Evolutionary conservation across 148 eudicot genomes (phyloP).

Genomic region (Heliosperma pusillum): DNA sequence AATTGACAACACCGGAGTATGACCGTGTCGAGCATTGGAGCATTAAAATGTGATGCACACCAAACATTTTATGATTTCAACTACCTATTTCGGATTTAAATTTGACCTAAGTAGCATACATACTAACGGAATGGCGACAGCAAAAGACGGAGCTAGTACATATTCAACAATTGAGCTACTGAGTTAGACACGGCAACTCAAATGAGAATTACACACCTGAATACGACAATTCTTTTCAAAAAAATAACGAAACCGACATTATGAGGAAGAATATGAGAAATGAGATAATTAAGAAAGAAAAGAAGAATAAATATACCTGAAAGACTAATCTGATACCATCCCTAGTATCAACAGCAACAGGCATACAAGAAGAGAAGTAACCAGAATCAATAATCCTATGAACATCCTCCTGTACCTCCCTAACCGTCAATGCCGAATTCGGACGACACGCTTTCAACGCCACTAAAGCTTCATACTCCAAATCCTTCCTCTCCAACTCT

Average conservation of each 20-base stretch:
- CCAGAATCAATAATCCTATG: constrained; percentile 84
- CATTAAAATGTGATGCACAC: background rate
- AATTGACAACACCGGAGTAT: no score
- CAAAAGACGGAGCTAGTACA: background rate
- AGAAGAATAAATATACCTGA: constrained; percentile 51
- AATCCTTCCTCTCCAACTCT: constrained; percentile 74
- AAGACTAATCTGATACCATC: constrained; percentile 91
- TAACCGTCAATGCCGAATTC: constrained; percentile 73
- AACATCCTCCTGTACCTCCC: constrained; percentile 95
- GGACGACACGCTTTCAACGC: constrained; percentile 79
- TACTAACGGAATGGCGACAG: background rate
- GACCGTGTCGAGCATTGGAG: background rate
- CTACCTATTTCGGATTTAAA: background rate
- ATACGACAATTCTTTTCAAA: background rate
- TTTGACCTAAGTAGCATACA: background rate
- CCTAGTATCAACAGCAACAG: constrained; percentile 88
- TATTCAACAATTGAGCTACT: background rate
- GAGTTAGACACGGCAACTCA: background rate
- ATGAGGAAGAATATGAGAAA: no score
- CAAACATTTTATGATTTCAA: background rate
- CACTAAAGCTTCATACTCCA: constrained; percentile 73
- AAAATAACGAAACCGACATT: no score
- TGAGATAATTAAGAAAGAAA: no score
- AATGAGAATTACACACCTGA: no score
- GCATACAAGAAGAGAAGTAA: constrained; percentile 86